Percentiles rank a stretch among this genome's conserved stretches.
Conservation (phyloP, 2,329 filamentous ascomycete genomes). For the Capronia epimyces region DNA sequence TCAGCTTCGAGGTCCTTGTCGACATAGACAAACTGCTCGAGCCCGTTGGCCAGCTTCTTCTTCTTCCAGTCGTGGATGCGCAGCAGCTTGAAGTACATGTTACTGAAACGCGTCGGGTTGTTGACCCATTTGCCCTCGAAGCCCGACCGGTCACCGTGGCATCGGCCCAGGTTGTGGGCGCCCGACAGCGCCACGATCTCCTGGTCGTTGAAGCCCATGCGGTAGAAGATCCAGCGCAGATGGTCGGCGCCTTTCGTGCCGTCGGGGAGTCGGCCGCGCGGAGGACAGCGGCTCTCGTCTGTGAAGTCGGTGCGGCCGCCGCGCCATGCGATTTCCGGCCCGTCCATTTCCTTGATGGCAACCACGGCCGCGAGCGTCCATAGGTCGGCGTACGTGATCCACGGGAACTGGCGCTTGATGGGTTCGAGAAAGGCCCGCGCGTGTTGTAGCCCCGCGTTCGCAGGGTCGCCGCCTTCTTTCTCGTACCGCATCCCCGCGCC, state of each 20-base stretch:
- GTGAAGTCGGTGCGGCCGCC: constrained; percentile 58
- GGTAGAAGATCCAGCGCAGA: constrained; percentile 52
- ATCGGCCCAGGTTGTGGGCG: constrained; percentile 54
- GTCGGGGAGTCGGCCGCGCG: constrained; percentile 54
- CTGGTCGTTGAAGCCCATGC: constrained; percentile 57
- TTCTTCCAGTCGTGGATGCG: constrained; percentile 51
- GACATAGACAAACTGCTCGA: constrained; percentile 55
- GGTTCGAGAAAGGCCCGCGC: constrained; percentile 60
- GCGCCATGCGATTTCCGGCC: constrained; percentile 53
- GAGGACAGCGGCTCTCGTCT: constrained; percentile 56
- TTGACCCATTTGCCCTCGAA: constrained; percentile 57
- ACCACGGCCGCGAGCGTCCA: constrained; percentile 59
- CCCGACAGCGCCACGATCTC: constrained; percentile 55
- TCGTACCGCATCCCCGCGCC: constrained; percentile 64
- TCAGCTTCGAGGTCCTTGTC: constrained; percentile 48
- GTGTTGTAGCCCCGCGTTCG: constrained; percentile 60
- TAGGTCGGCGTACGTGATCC: constrained; percentile 62
- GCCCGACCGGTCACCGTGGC: constrained; percentile 52
- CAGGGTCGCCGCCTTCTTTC: constrained; percentile 58
- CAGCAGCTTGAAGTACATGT: constrained; percentile 54
- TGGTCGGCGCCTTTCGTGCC: constrained; percentile 52
- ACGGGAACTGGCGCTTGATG: constrained; percentile 54
- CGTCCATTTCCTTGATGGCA: constrained; percentile 57
- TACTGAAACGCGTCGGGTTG: constrained; percentile 55
- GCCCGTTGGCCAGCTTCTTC: constrained; percentile 48